Evolutionary conservation across 352 stramenopile species (phyloP), one percentile per base, ranked within the genome.

Genomic region (Phytophthora agathidicida): DNA sequence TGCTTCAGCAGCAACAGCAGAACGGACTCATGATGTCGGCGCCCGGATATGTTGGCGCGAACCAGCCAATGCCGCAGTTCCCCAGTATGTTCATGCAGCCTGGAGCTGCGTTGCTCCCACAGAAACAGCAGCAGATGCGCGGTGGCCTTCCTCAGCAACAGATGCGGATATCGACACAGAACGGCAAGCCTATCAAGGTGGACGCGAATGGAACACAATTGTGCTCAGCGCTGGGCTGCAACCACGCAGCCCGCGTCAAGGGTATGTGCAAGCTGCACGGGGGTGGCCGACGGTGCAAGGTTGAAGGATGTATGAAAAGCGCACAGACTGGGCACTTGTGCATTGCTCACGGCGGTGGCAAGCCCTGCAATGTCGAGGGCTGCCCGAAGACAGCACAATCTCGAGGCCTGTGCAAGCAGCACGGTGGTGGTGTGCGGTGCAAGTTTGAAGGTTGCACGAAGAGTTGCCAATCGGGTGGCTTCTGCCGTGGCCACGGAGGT

Each of bases 221-320:
- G 24, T 93, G 83, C 60, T 88, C 83, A 17, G 80, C 86, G 5
- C 60, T 90, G 14, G 86, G 86, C 13, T 94, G 86, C 68, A 91
- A 85, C 65, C 83, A 94, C 60, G 70, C 80, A 1, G 83, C 86
- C 5, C 79, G 83, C 0, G 76, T 91, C 27, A 93, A 93, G 60
- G 86, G 86, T 22, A 93, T 95, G 86, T 95, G 86, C 72, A 95
- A 95, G 60, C 52, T 91, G 7, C 86, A 95, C 44, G 86, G 86
- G 14, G 86, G 86, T 14, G 86, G 86, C 0, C 73, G 83, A 16
- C 75, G 86, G 11, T 95, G 86, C 77, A 95, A 93, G 59, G 83
- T 93, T 24, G 86, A 95, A 35, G 86, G 86, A 20, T 95, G 86
- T 60, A 95, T 93, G 86, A 93, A 93, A 65, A 92, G 80, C 55